phyloP scores from a whole-genome alignment of 345 rosid genomes.

The Abelmoschus esculentus region DNA sequence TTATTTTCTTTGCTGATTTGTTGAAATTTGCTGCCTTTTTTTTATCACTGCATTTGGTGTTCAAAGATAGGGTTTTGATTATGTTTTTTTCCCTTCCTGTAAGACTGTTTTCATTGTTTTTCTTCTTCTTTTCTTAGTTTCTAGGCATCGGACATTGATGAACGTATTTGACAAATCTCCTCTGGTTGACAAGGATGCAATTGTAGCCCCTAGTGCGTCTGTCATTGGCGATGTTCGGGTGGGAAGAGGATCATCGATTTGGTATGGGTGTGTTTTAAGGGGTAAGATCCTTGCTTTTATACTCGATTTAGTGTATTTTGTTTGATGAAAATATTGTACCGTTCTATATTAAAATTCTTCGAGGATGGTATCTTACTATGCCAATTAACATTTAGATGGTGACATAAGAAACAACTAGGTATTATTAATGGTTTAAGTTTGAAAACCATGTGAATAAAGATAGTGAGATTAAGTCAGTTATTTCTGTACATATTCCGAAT shows the following conservation, averaged over 20 bases:
- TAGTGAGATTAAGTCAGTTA: not conserved
- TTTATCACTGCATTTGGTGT: not conserved
- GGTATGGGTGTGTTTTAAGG: slow-evolving; percentile 95
- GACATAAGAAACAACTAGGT: not conserved
- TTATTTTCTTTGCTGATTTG: not conserved
- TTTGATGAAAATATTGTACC: not conserved
- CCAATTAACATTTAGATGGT: not conserved
- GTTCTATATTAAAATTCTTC: not conserved
- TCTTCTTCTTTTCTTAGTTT: slow-evolving; percentile 33
- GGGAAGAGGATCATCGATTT: slow-evolving; percentile 75
- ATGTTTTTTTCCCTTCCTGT: not conserved
- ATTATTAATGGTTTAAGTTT: not conserved
- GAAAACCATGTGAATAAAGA: too few species aligned
- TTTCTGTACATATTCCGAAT: not conserved
- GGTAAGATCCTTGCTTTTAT: slow-evolving; percentile 37
- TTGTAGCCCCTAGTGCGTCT: not conserved
- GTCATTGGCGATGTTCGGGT: slow-evolving; percentile 70
- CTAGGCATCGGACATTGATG: slow-evolving; percentile 93
- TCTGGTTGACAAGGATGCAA: not conserved
- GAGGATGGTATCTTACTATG: too few species aligned
- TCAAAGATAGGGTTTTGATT: not conserved
- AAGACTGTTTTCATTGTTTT: not conserved
- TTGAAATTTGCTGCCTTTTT: not conserved
- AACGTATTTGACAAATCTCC: slow-evolving; percentile 20
- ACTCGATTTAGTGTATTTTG: not conserved